Evolutionary conservation across 371 early-diverging fungal genomes (phyloP).

Genomic region (Mortierella sp.): DNA sequence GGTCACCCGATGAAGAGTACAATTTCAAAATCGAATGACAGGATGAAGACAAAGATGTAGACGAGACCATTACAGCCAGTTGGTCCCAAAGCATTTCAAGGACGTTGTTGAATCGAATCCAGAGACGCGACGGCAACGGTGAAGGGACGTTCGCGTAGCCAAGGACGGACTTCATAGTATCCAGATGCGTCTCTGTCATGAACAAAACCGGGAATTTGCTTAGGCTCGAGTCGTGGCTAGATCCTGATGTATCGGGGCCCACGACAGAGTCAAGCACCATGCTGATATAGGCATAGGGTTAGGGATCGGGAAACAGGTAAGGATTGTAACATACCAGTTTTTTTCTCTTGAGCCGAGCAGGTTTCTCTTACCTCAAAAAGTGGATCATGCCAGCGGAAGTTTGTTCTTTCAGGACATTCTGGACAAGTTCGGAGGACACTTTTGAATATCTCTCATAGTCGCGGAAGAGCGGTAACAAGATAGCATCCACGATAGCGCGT

Average conservation of each 20-base stretch:
- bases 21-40: slow-evolving; percentile 6
- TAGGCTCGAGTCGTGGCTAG: background rate
- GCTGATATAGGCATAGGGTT: too few species aligned
- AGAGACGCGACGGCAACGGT: slow-evolving; percentile 39
- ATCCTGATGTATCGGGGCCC: background rate
- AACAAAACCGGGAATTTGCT: slow-evolving; percentile 15
- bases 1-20: slow-evolving; percentile 12
- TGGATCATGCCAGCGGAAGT: slow-evolving; percentile 24
- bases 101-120: slow-evolving; percentile 18
- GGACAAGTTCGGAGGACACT: slow-evolving; percentile 26
- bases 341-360: too few species aligned
- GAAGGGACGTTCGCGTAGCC: slow-evolving; percentile 26
- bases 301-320: too few species aligned
- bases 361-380: slow-evolving; percentile 33
- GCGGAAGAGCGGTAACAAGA: slow-evolving; percentile 14
- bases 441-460: slow-evolving; percentile 20
- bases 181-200: slow-evolving; percentile 26
- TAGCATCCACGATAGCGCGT: slow-evolving; percentile 39
- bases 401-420: slow-evolving; percentile 38
- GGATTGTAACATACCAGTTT: too few species aligned
- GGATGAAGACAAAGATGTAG: background rate
- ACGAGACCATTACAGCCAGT: background rate
- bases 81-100: slow-evolving; percentile 23
- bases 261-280: slow-evolving; percentile 9
- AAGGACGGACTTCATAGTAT: slow-evolving; percentile 13